A percentile compares a stretch with the other conserved stretches of the same genome.
phyloP scores from a whole-genome alignment of 768 basidiomycete genomes.

The Mycena rebaudengoi region DNA sequence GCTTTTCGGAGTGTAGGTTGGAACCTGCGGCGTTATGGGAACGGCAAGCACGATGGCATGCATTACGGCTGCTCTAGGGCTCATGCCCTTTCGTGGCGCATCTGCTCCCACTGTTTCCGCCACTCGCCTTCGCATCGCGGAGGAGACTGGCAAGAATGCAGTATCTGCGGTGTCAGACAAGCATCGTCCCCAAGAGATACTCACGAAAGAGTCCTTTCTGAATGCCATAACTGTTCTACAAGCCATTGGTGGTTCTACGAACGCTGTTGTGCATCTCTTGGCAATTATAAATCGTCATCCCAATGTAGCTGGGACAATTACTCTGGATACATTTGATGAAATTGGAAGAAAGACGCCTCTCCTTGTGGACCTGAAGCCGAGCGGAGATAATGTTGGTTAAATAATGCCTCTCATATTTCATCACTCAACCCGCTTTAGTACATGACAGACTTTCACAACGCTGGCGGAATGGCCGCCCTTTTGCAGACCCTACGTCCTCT shows the following conservation, averaged over 20 bases:
- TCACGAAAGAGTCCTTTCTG: constrained; percentile 66
- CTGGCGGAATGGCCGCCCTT: constrained; percentile 66
- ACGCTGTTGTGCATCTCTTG: constrained; percentile 68
- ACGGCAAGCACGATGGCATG: constrained; percentile 29
- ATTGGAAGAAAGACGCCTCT: constrained; percentile 26
- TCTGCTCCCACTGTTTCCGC: constrained; percentile 28
- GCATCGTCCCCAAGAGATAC: constrained; percentile 42
- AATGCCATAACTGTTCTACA: constrained; percentile 73
- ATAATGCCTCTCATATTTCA: no score
- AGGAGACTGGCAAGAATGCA: constrained; percentile 25
- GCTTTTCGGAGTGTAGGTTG: not conserved
- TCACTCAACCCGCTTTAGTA: no score
- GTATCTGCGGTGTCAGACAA: constrained; percentile 18
- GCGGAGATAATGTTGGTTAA: constrained; percentile 68
- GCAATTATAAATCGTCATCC: constrained; percentile 66
- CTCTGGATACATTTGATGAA: constrained; percentile 26
- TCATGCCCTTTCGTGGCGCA: constrained; percentile 27
- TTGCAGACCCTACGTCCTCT: constrained; percentile 66
- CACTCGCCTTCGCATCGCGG: constrained; percentile 25
- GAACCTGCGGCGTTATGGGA: constrained; percentile 29
- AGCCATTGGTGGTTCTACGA: constrained; percentile 69
- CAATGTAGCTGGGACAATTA: constrained; percentile 45
- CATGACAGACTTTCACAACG: constrained; percentile 71
- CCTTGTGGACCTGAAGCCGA: constrained; percentile 49
- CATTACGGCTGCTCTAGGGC: constrained; percentile 22